Conservation (phyloP, 192 early-diverging fungal species). For the Coemansia erecta region DNA sequence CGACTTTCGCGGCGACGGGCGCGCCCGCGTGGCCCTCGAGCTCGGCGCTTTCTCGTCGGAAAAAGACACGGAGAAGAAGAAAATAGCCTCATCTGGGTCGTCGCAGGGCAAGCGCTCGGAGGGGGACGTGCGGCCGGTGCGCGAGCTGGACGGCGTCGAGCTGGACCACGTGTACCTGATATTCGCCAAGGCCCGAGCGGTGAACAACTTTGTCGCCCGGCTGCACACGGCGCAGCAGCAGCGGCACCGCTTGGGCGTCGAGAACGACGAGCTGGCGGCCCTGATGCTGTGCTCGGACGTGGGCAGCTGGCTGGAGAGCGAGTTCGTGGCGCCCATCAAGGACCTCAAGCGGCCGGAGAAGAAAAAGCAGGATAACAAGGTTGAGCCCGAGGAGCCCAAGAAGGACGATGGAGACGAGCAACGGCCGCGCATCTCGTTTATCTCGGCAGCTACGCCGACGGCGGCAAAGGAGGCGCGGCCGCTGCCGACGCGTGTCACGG, state of each 20-base stretch:
- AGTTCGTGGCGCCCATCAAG: constrained; percentile 40
- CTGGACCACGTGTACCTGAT: constrained; percentile 50
- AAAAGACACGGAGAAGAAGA: constrained; percentile 20
- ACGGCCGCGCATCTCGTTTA: constrained; percentile 39
- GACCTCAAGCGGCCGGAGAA: constrained; percentile 20
- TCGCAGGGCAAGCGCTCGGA: background rate
- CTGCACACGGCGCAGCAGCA: constrained; percentile 18
- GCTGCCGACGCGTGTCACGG: constrained; percentile 24
- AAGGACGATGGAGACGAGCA: too few relatives aligned
- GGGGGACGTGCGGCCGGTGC: constrained; percentile 14
- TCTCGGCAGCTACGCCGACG: constrained; percentile 26
- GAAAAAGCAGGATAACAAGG: background rate
- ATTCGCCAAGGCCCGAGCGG: constrained; percentile 36
- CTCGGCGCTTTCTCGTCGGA: constrained; percentile 45
- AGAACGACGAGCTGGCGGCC: constrained; percentile 8
- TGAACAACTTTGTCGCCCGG: constrained; percentile 48
- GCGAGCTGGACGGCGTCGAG: constrained; percentile 28
- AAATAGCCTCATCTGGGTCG: background rate
- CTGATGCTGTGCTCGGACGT: constrained; percentile 33
- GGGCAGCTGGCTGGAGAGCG: constrained; percentile 41
- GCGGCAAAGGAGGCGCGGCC: constrained; percentile 15
- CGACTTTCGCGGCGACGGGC: constrained; percentile 47
- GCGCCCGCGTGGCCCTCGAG: constrained; percentile 38
- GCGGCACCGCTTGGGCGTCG: background rate
- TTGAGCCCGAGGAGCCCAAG: too few relatives aligned